Base-by-base conservation (phyloP, 2,329 filamentous ascomycete species). In the Stemphylium beticola region DNA sequence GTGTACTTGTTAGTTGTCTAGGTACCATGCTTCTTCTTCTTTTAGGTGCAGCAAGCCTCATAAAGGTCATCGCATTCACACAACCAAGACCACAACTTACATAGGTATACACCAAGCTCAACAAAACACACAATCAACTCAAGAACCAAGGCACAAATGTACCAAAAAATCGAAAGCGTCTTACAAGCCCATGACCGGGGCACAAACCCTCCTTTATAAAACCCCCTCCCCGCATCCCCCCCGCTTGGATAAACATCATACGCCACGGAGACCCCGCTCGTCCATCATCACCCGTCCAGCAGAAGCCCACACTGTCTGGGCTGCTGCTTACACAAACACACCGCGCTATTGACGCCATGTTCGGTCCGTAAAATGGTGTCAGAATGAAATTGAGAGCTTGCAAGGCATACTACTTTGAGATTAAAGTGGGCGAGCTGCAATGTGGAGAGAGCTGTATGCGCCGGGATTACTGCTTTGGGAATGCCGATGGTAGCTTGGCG, bases 401-500 rank as follows among this genome's bases (percentile, higher is more conserved):
- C 43, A 17, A 43, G 57, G 55, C 45, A 66, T 65, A 65, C 66
- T 64, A 44, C 40, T 58, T 62, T 42, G 6, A 62, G 65, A 59
- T 49, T 24, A 34, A n/a, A 43, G 39, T 44, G 41, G 26, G 36
- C 29, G 36, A 36, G 40, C 36, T 57, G 41, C 22, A 36, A 36
- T 50, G 46, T 15, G 18, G 44, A 41, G 22, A 32, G 12, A 15
- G 33, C 32, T 34, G 31, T 58, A 60, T 58, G 58, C 60, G 57
- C 62, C 67, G 67, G 67, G 22, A 55, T 64, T 58, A 33, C 67
- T 57, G 20, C 17, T 52, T 59, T 47, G 17, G 64, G 67, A 43
- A 57, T 62, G 32, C 66, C 59, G 62, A 33, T 18, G 8, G 40
- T 3, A 15, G 38, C 22, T 45, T 29, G 26, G 26, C 26, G 26